Evolutionary conservation across 106 monocot species (phyloP).

Genomic region (Chionographis japonica): DNA sequence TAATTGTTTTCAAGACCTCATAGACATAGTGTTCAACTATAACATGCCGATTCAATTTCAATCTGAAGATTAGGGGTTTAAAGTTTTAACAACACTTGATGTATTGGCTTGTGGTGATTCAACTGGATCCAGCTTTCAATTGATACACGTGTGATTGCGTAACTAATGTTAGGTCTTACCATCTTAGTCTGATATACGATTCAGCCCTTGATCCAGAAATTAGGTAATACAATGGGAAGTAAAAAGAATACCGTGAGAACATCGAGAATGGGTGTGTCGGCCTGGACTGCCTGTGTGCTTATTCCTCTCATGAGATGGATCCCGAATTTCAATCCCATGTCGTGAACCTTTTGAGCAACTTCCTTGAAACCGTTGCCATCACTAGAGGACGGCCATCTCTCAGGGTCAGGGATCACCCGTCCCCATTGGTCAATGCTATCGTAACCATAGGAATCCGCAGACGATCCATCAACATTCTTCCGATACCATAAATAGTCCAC

Average conservation of each 20-base stretch:
- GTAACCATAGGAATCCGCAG: slow-evolving; percentile 57
- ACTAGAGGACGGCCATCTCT: slow-evolving; percentile 76
- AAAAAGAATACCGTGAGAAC: slow-evolving; percentile 52
- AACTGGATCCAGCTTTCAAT: too few relatives aligned
- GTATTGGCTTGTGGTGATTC: too few relatives aligned
- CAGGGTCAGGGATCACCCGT: slow-evolving; percentile 67
- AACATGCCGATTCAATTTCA: too few relatives aligned
- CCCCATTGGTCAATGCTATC: slow-evolving; percentile 84
- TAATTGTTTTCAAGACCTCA: neutral
- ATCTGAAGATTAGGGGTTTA: too few relatives aligned
- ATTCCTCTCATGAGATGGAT: slow-evolving; percentile 97
- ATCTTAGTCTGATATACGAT: too few relatives aligned
- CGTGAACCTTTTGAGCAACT: slow-evolving; percentile 70
- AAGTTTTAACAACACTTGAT: too few relatives aligned
- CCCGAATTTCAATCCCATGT: slow-evolving; percentile 89
- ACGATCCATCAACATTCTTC: slow-evolving; percentile 45
- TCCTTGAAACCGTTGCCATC: slow-evolving; percentile 57
- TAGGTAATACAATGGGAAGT: neutral
- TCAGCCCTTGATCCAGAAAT: too few relatives aligned
- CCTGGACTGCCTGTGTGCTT: slow-evolving; percentile 58
- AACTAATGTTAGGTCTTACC: too few relatives aligned
- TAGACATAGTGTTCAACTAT: neutral
- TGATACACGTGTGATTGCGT: too few relatives aligned
- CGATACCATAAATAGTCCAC: slow-evolving; percentile 94
- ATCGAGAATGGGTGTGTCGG: slow-evolving; percentile 62